These are phyloP conservation scores for Benincasa hispida DNA, from an alignment of 306 rosid genomes.

Conservation along the genomic window DNA sequence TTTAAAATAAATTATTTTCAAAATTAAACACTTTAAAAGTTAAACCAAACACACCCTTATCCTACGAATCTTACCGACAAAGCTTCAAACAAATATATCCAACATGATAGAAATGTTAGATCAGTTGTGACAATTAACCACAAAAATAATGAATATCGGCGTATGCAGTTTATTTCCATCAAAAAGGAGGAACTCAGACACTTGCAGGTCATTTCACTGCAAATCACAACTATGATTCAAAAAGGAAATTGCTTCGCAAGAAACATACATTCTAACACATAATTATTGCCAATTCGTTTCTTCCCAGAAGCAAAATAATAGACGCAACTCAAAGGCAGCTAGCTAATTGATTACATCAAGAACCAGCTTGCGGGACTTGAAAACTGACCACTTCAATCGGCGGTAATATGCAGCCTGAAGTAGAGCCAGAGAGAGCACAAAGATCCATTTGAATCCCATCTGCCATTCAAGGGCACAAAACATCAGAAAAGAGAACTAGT, in stretches of 20 bases:
- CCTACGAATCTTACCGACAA: background rate
- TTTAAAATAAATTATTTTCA: no score
- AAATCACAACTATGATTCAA: conserved; percentile 20
- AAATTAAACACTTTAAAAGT: no score
- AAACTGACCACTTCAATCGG: conserved; percentile 81
- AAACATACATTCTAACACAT: conserved; percentile 34
- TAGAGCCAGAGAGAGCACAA: conserved; percentile 77
- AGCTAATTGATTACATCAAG: conserved; percentile 76
- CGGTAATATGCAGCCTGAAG: conserved; percentile 94
- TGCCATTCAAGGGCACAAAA: conserved; percentile 18
- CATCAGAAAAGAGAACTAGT: background rate
- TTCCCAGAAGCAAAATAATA: conserved; percentile 22
- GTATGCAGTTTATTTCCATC: conserved; percentile 10
- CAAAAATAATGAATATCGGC: conserved; percentile 2
- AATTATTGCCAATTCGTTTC: conserved; percentile 43
- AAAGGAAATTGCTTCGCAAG: conserved; percentile 24
- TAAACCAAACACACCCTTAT: no score
- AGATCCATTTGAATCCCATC: conserved; percentile 99
- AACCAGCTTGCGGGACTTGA: conserved; percentile 96
- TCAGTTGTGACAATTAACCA: conserved; percentile 3
- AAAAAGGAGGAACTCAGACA: conserved; percentile 7
- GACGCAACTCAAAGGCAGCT: conserved; percentile 23
- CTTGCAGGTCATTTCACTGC: conserved; percentile 35
- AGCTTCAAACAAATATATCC: background rate
- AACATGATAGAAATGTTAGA: background rate